A percentile compares a stretch with the other conserved stretches of the same genome.
Conservation (phyloP, 345 rosid species). For the Eucalyptus sp. region DNA sequence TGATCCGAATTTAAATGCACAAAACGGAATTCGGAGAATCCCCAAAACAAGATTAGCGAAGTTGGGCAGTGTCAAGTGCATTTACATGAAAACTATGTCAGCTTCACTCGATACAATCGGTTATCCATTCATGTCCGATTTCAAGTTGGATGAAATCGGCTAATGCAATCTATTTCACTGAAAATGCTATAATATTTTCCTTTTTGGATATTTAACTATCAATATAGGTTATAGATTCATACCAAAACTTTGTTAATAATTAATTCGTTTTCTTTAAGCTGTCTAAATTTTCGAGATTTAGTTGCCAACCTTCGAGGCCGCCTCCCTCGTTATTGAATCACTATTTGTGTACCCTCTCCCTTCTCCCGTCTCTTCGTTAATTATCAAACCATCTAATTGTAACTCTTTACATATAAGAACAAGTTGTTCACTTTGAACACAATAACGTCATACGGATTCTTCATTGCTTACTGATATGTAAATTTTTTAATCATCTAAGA, state of each 20-base stretch:
- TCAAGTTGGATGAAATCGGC: not conserved
- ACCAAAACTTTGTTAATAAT: not conserved
- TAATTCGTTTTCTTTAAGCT: not conserved
- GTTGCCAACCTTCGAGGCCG: not conserved
- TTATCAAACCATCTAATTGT: not conserved
- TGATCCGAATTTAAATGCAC: not conserved
- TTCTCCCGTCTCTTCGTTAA: not conserved
- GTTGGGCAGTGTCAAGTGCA: not conserved
- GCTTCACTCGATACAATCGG: not conserved
- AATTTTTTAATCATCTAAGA: not conserved
- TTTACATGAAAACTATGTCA: not conserved
- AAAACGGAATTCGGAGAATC: not conserved
- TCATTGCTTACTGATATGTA: not conserved
- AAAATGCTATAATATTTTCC: not conserved
- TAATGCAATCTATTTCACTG: not conserved
- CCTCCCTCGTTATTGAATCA: not conserved
- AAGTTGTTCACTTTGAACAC: not conserved
- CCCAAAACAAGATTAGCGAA: not conserved
- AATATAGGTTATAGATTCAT: not conserved
- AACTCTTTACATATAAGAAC: not conserved
- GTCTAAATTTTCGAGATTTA: not conserved
- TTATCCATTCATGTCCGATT: not conserved
- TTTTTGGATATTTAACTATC: not conserved
- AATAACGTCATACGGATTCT: not conserved
- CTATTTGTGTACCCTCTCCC: not conserved